Evolutionary conservation across 805 yeast genomes (phyloP).

Genomic region (Ogataea polymorpha): DNA sequence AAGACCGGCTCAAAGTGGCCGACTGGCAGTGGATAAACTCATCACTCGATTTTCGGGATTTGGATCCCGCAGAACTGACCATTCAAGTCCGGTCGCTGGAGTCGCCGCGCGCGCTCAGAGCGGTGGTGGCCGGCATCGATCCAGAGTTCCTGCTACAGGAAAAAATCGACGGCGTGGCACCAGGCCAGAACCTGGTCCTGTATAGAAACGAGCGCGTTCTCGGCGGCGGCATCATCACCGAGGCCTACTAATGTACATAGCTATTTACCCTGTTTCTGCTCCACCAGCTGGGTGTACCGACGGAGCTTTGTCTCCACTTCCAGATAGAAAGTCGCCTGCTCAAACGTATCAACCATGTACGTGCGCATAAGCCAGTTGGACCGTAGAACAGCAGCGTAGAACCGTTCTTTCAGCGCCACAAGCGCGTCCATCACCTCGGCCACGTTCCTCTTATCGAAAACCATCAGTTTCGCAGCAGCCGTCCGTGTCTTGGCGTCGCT

Average conservation of each 20-base stretch:
- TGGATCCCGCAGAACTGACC: conserved; percentile 30
- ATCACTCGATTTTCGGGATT: conserved; percentile 4
- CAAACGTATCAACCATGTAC: conserved; percentile 17
- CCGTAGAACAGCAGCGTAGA: conserved; percentile 15
- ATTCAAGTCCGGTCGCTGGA: conserved; percentile 78
- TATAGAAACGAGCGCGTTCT: conserved; percentile 65
- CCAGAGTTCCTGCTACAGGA: conserved; percentile 39
- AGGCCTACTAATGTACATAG: conserved; percentile 4
- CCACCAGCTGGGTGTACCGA: background rate
- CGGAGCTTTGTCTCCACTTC: conserved; percentile 10
- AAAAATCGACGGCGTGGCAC: conserved; percentile 72
- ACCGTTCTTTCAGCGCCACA: conserved; percentile 3
- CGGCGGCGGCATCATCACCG: conserved; percentile 53
- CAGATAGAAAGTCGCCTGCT: conserved; percentile 16
- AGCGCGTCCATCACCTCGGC: conserved; percentile 11
- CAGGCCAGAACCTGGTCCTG: conserved; percentile 82
- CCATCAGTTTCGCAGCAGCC: conserved; percentile 6
- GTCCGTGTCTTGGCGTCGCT: conserved; percentile 9
- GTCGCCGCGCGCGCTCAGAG: conserved; percentile 39
- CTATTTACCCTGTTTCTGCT: background rate
- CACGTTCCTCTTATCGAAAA: conserved; percentile 2
- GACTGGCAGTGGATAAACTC: conserved; percentile 50
- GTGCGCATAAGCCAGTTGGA: conserved; percentile 18
- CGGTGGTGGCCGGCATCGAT: conserved; percentile 9
- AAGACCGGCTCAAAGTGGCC: conserved; percentile 38